Evolutionary conservation across 345 rosid genomes (phyloP), one percentile per base, ranked within the genome.

Genomic region (Aquilaria malaccensis): DNA sequence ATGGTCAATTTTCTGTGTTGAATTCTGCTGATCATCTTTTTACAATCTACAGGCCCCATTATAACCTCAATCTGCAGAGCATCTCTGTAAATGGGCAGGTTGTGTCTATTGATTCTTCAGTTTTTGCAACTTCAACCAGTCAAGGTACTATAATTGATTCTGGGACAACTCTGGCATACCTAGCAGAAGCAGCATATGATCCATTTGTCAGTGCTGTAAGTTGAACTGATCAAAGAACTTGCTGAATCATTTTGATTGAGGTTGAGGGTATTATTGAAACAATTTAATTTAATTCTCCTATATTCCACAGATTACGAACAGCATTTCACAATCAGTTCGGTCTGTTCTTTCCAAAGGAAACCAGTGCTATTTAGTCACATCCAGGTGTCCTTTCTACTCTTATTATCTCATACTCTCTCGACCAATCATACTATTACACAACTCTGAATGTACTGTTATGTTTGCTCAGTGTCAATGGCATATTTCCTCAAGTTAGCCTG

Each of bases 141-240:
- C 80, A 72, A 60, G 99, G 99, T 73, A 91, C 99, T 5, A 95
- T 95, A 66, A 65, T 95, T 43, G 99, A 95, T 70, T 86, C 97
- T 11, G 99, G 99, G 52, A 95, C 99, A 58, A 91, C 99, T 62
- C 74, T 95, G 74, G 96, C 99, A 1, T 95, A 95, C 80, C 91
- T 95, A 49, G 80, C 95, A 32, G 95, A 82, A 68, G 80, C 68
- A 65, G 95, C 93, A 14, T 91, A 86, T 68, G 63, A 72, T 72
- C 82, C 89, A 58, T 76, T 95, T 32, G 68, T 88, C 63, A 74
- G 57, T 58, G 91, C 97, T 50, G 99, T 91, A 83, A 85, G 93
- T 85, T 48, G 56, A 51, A 58, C 10, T 2, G 33, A 31, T 50
- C 55, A 29, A 59, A 48, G 47, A 31, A 33, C 41, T 15, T 13